Evolutionary conservation across 2,329 filamentous ascomycete genomes (phyloP).

Genomic region (Fulvia fulva): DNA sequence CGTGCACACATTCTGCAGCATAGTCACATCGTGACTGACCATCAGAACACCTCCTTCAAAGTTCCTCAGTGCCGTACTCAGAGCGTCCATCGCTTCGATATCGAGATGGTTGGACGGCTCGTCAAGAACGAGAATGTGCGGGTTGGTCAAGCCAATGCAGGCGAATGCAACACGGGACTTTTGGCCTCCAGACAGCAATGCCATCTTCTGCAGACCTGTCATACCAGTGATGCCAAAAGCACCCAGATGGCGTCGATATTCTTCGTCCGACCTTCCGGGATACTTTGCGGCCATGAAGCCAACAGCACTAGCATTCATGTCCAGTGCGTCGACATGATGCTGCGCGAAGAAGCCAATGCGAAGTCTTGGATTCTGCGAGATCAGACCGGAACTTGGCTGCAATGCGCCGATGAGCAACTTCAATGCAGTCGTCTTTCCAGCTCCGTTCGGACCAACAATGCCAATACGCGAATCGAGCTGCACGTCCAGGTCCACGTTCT

Average conservation of each 20-base stretch:
- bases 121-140: constrained; percentile 95
- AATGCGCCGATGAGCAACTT: constrained; percentile 93
- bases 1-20: constrained; percentile 93
- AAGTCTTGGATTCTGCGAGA: constrained; percentile 82
- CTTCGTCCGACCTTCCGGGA: constrained; percentile 87
- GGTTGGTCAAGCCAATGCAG: constrained; percentile 88
- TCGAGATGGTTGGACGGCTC: constrained; percentile 98
- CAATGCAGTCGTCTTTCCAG: constrained; percentile 96
- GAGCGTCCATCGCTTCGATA: constrained; percentile 96
- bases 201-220: constrained; percentile 96
- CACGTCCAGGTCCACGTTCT: constrained; percentile 88
- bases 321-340: constrained; percentile 94
- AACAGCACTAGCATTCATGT: constrained; percentile 83
- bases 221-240: constrained; percentile 85
- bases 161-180: constrained; percentile 98
- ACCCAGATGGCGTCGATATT: constrained; percentile 91
- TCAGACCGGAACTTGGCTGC: constrained; percentile 69
- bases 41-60: constrained; percentile 96
- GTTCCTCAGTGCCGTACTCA: constrained; percentile 74
- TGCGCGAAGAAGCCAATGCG: constrained; percentile 96
- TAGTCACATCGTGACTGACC: constrained; percentile 93
- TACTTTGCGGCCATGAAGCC: constrained; percentile 94
- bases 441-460: constrained; percentile 98
- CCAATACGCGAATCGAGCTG: constrained; percentile 97
- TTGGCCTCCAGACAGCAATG: constrained; percentile 86